Base-by-base conservation (phyloP, 495 filamentous ascomycete species). In the Aspergillus egyptiacus region DNA sequence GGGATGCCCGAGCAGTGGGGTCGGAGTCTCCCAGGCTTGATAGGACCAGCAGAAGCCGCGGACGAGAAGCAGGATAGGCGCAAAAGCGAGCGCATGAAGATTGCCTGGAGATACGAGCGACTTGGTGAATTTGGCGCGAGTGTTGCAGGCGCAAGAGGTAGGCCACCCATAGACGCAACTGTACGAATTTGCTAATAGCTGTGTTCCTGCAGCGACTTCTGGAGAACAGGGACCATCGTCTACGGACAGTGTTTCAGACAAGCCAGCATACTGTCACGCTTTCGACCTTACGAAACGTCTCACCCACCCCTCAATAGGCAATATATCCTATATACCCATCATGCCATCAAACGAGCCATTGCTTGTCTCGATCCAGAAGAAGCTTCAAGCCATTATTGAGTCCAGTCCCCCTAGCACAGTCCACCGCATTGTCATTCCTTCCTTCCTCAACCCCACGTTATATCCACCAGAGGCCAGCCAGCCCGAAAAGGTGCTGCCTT, bases 81-180 rank as follows among this genome's bases (percentile, higher is more conserved):
- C 36, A 65, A 63, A 53, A 46, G 77, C 24, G 88, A 94, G 47
- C 85, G 81, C 64, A 98, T 98, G 93, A 96, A 95, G 71, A 98
- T 98, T 65, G 93, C 93, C 8, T 98, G 93, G 93, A 73, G 93
- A 65, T 98, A 98, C 69, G 91, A 96, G 63, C 79, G 83, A 15
- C 63, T 96, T 52, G 85, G 89, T 18, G 81, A 85, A 46, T 76
- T 80, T 69, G 69, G 80, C 20, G 62, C 69, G 22, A 69, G 72
- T 17, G 56, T 71, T 45, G 73, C 74, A 32, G 73, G 72, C 36
- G 71, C 75, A 54, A 76, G 77, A 77, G 82, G 72, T 77, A 61
- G 63, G 65, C 48, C 40, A 22, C 50, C 30, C 20, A 48, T 51
- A 52, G 6, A 17, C 47, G 35, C 32, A 10, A 6, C 35, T 17